phyloP scores from a whole-genome alignment of 2,329 filamentous ascomycete genomes.

The Pseudodiploospora longispora region DNA sequence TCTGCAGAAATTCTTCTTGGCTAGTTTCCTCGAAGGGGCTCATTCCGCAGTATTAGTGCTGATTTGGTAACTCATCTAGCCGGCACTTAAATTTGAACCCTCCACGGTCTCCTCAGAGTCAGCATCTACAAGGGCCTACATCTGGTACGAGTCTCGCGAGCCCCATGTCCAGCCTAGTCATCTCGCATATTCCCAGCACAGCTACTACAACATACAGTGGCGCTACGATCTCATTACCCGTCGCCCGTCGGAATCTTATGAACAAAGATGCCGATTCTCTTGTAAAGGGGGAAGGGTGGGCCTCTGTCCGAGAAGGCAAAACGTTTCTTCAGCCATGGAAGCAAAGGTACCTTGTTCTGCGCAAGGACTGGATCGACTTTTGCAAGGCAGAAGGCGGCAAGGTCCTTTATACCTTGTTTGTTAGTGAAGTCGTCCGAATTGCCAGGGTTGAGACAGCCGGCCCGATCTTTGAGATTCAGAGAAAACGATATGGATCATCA shows the following conservation, averaged over 20 bases:
- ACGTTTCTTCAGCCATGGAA: constrained; percentile 79
- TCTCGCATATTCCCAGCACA: constrained; percentile 59
- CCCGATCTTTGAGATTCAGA: constrained; percentile 89
- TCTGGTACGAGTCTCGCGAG: no score
- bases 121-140: no score
- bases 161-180: constrained; percentile 50
- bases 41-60: no score
- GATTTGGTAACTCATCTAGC: no score
- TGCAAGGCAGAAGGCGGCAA: constrained; percentile 85
- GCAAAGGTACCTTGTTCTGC: constrained; percentile 79
- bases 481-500: constrained; percentile 57
- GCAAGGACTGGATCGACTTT: constrained; percentile 87
- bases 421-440: constrained; percentile 81
- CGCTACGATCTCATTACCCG: constrained; percentile 62
- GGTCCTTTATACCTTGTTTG: constrained; percentile 68
- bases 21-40: no score
- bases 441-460: constrained; percentile 82
- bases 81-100: no score
- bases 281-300: constrained; percentile 70
- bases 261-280: constrained; percentile 56
- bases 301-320: constrained; percentile 80
- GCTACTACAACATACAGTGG: constrained; percentile 58
- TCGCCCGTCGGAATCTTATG: constrained; percentile 51
- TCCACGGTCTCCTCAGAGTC: no score
- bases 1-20: no score